Percentiles rank a stretch among this genome's conserved stretches.
Conservation (phyloP, 192 early-diverging fungal species). For the Backusella westeae region DNA sequence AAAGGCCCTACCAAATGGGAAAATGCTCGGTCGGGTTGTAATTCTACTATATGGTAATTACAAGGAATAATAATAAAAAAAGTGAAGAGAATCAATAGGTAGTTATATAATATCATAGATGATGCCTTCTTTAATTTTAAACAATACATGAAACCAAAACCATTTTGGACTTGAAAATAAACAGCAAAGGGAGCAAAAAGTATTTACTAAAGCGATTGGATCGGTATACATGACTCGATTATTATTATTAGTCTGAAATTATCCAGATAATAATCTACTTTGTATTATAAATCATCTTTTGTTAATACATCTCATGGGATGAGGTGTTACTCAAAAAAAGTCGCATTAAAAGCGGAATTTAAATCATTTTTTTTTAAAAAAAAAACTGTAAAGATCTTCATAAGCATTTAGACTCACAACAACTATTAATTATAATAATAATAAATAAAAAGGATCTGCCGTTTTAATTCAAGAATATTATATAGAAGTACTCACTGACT, state of each 20-base stretch:
- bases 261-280: neutral
- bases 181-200: no score
- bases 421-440: neutral
- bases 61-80: neutral
- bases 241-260: no score
- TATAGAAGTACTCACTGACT: no score
- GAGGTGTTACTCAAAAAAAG: neutral
- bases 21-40: neutral
- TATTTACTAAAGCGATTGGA: no score
- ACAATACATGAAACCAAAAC: no score
- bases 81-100: neutral
- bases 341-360: neutral
- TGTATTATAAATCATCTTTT: neutral
- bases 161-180: no score
- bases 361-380: neutral
- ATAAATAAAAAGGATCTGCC: neutral
- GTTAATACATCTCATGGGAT: neutral
- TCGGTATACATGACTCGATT: no score
- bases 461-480: neutral
- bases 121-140: neutral
- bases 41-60: neutral
- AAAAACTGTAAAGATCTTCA: neutral
- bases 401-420: neutral
- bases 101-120: neutral
- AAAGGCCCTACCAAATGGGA: neutral